phyloP scores from a whole-genome alignment of 495 filamentous ascomycete genomes.

The Neurospora sp. region DNA sequence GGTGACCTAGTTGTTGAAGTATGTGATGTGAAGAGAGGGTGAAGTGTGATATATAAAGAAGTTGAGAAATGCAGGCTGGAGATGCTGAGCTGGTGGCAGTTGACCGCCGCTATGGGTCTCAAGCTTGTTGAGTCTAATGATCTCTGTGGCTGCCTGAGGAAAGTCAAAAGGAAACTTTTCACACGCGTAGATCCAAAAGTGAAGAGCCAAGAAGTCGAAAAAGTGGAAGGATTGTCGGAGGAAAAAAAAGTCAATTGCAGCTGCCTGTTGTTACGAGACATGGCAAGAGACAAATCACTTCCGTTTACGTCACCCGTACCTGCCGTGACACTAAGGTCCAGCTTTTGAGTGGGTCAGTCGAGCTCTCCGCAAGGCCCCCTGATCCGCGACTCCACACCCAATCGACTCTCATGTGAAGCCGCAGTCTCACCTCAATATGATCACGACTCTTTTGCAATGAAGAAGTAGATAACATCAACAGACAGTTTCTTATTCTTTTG shows the following conservation, averaged over 20 bases:
- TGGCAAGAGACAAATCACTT: not conserved
- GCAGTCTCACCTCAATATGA: not conserved
- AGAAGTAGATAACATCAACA: not conserved
- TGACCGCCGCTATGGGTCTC: not conserved
- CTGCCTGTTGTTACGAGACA: not conserved
- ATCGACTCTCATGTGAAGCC: not conserved
- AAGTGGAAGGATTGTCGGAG: not conserved
- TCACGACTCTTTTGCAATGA: not conserved
- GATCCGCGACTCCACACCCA: not conserved
- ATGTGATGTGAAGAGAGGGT: not conserved
- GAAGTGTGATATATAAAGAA: not conserved
- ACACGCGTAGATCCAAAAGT: not conserved
- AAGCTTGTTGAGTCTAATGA: not conserved
- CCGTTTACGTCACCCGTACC: not conserved
- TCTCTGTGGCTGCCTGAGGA: not conserved
- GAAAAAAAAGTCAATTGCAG: not conserved
- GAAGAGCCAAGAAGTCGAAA: not conserved
- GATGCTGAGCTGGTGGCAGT: not conserved
- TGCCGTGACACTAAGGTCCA: not conserved
- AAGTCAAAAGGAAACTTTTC: not conserved
- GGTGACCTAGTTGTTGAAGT: not conserved
- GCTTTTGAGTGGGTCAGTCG: not conserved
- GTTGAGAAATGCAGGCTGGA: not conserved
- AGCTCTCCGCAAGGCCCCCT: not conserved
- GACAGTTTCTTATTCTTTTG: not conserved